A percentile compares a stretch with the other conserved stretches of the same genome.
phyloP scores from a whole-genome alignment of 345 rosid genomes.

The Eutrema japonicum region DNA sequence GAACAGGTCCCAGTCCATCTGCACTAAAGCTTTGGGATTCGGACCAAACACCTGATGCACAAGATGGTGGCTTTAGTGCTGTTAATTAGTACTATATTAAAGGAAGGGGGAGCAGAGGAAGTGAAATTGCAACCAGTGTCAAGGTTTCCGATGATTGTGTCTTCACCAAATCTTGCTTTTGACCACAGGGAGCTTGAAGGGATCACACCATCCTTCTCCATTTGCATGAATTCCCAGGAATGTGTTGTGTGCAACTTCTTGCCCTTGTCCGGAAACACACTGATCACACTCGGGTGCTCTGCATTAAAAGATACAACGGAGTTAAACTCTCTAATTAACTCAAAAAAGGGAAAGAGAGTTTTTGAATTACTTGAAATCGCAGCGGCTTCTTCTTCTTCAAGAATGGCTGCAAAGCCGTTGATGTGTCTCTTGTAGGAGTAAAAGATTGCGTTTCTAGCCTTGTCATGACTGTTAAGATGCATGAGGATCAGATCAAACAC shows the following conservation, averaged over 20 bases:
- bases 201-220: conserved; percentile 29
- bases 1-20: conserved; percentile 55
- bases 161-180: conserved; percentile 31
- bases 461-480: conserved; percentile 23
- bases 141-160: conserved; percentile 38
- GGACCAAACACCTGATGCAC: conserved; percentile 66
- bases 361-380: conserved; percentile 12
- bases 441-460: conserved; percentile 23
- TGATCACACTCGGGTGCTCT: conserved; percentile 27
- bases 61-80: not conserved
- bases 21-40: conserved; percentile 65
- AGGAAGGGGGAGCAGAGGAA: not conserved
- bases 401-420: conserved; percentile 27
- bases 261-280: conserved; percentile 11
- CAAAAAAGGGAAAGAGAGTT: not conserved
- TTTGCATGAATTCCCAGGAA: conserved; percentile 18
- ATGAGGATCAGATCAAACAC: conserved; percentile 36
- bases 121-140: conserved; percentile 54
- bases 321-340: not conserved
- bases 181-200: conserved; percentile 23
- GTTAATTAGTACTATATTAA: not conserved
- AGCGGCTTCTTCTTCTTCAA: conserved; percentile 29
- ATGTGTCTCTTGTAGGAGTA: conserved; percentile 22
- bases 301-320: not conserved
- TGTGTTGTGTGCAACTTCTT: conserved; percentile 27